Base-by-base conservation (phyloP, 2,329 filamentous ascomycete genomes). In the Emergomyces africanus region DNA sequence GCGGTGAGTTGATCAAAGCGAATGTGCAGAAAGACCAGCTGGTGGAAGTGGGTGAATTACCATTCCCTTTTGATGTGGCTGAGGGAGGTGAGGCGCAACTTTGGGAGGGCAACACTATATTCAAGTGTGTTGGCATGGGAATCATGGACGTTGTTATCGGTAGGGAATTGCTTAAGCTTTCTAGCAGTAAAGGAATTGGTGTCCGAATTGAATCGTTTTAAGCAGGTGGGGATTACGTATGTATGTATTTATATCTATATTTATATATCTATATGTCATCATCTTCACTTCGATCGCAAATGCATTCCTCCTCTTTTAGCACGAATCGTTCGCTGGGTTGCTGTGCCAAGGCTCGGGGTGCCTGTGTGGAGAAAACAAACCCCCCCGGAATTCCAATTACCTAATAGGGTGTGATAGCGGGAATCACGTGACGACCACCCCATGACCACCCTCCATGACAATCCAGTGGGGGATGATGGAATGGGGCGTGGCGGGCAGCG, bases 91-190 rank as follows among this genome's bases (percentile, higher is more conserved):
- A 39, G 2, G 39, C 25, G 53, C 63, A 64, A 1, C 48, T 57
- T 12, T 53, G 66, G 5, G 64, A 68, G 0, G 71, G 69, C 1
- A 76, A 77, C 65, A 70, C 78, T 35, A 66, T 80, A 1, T 79
- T 78, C 54, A 80, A 80, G 63, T 78, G 77, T 61, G 77, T 80
- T 8, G 78, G 78, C 0, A 72, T 80, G 65, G 77, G 77, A 0
- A 69, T 80, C 46, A 80, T 79, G 74, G 78, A 80, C 67, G 63
- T 80, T 51, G 72, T 75, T 9, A 70, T 78, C 57, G 77, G 74
- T 8, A 73, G 71, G 62, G 71, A 71, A 60, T 59, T 77, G 59
- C 66, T 77, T 57, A 67, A 70, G 15, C 63, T 76, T 60, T 74
- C 72, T 18, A 63, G 50, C 20, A 67, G 69, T 39, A 61, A 63